A percentile compares a stretch with the other conserved stretches of the same genome.
These are phyloP conservation scores for Clarireedia sp. DNA, from an alignment of 2,329 filamentous ascomycete species.

Conservation along the genomic window DNA sequence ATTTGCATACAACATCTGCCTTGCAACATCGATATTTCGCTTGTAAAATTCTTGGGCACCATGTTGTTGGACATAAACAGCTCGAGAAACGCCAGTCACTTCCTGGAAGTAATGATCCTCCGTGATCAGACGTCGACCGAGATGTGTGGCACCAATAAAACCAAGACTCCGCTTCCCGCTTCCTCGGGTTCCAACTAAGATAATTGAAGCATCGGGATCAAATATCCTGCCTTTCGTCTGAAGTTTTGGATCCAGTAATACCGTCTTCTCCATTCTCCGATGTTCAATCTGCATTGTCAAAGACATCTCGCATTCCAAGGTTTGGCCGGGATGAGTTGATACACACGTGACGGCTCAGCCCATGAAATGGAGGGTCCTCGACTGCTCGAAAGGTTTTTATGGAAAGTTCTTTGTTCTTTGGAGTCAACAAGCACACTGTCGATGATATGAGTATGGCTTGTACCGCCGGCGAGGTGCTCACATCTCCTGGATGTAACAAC, in stretches of 20 bases:
- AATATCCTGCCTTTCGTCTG: conserved; percentile 22
- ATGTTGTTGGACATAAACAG: conserved; percentile 54
- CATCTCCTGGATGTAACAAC: neutral
- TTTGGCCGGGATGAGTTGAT: neutral
- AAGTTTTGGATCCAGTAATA: conserved; percentile 18
- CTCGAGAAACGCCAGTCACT: conserved; percentile 51
- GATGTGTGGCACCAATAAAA: conserved; percentile 65
- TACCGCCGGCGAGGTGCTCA: neutral
- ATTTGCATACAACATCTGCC: conserved; percentile 50
- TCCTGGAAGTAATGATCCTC: conserved; percentile 62
- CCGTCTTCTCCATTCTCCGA: conserved; percentile 10
- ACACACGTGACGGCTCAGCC: conserved; percentile 3
- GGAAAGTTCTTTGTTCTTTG: no score
- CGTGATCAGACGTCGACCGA: conserved; percentile 61
- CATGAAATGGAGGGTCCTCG: neutral
- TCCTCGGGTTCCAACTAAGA: conserved; percentile 65
- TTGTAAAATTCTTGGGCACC: conserved; percentile 55
- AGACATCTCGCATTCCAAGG: conserved; percentile 16
- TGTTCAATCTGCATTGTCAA: conserved; percentile 23
- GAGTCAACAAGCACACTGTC: no score
- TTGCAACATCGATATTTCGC: conserved; percentile 54
- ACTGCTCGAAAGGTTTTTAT: no score
- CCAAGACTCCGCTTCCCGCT: conserved; percentile 70
- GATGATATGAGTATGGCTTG: neutral
- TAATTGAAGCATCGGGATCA: conserved; percentile 54